Evolutionary conservation across 164 flowering plant species (phyloP).

Genomic region (Buxus sempervirens): DNA sequence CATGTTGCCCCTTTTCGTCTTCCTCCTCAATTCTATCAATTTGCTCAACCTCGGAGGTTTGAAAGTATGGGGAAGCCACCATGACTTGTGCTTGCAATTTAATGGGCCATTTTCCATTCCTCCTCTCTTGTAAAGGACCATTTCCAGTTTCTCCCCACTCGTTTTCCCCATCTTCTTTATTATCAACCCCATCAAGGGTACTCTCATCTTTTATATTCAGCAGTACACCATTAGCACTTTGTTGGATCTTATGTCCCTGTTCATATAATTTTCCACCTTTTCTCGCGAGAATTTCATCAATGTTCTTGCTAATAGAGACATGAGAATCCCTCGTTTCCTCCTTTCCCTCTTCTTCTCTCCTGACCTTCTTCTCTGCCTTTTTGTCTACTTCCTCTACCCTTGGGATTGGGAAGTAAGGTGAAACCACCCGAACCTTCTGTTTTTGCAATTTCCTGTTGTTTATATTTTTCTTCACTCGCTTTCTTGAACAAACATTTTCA

Average conservation of each 20-base stretch:
- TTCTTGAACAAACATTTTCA: too few species aligned
- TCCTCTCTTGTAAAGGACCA: not conserved
- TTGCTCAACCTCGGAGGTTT: not conserved
- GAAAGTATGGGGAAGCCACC: slow-evolving; percentile 15
- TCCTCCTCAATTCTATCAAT: too few species aligned
- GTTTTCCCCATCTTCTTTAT: not conserved
- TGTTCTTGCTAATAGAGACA: not conserved
- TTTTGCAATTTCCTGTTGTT: too few species aligned
- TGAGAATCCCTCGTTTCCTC: not conserved
- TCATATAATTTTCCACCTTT: not conserved
- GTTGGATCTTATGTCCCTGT: not conserved
- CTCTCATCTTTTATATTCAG: too few species aligned
- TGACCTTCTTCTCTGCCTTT: not conserved
- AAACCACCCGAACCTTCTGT: not conserved
- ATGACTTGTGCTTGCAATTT: not conserved
- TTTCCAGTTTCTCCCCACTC: not conserved
- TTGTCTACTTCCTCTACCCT: not conserved
- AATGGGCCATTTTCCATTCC: not conserved
- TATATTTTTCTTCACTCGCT: too few species aligned
- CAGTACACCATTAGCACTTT: too few species aligned
- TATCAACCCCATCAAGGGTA: not conserved
- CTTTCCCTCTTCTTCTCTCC: not conserved
- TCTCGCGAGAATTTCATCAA: not conserved
- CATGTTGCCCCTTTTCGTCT: too few species aligned
- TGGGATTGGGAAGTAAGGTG: slow-evolving; percentile 10